A percentile compares a stretch with the other conserved stretches of the same genome.
These are phyloP conservation scores for Laguncularia racemosa DNA, from an alignment of 345 rosid genomes.

Conservation along the genomic window DNA sequence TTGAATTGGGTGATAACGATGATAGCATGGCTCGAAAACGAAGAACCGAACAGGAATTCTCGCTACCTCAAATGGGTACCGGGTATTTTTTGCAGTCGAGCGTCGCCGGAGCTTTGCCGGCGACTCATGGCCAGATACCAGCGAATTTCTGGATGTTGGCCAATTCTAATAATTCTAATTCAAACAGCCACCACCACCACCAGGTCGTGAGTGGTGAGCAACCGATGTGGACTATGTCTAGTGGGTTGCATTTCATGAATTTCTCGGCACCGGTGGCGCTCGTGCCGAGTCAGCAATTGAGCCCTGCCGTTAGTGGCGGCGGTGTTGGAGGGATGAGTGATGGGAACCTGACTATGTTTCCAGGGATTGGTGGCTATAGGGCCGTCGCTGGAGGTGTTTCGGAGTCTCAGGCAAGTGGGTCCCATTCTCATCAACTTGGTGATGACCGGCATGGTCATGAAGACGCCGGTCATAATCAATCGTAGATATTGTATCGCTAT, in stretches of 20 bases:
- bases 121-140: not conserved
- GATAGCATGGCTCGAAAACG: not conserved
- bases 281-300: not conserved
- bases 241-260: constrained; percentile 1
- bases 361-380: too few relatives aligned
- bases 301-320: not conserved
- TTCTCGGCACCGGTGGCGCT: not conserved
- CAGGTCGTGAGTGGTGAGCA: not conserved
- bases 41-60: not conserved
- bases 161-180: not conserved
- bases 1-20: not conserved
- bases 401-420: too few relatives aligned
- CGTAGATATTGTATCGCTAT: too few relatives aligned
- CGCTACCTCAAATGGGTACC: not conserved
- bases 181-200: not conserved
- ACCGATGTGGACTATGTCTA: not conserved
- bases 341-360: too few relatives aligned
- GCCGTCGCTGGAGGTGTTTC: too few relatives aligned
- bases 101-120: too few relatives aligned
- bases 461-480: too few relatives aligned
- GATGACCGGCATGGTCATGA: too few relatives aligned
- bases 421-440: too few relatives aligned
- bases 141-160: constrained; percentile 1
- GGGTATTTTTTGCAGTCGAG: too few relatives aligned
- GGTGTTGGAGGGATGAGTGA: not conserved